phyloP scores from a whole-genome alignment of 148 eudicot species.

The Nepenthes gracilis region DNA sequence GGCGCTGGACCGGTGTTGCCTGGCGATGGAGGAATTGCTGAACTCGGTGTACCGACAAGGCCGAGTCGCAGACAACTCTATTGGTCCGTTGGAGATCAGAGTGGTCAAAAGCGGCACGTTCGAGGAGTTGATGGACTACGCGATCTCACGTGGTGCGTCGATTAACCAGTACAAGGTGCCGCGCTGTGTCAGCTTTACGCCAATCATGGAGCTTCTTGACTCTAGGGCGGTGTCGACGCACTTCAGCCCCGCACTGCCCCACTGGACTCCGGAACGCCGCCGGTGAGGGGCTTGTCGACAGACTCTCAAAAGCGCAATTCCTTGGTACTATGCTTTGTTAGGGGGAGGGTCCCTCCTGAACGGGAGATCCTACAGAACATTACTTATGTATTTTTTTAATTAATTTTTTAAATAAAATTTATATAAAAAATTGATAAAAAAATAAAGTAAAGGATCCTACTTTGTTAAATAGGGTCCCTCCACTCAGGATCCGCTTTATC shows the following conservation, averaged over 20 bases:
- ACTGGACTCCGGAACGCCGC: slow-evolving; percentile 64
- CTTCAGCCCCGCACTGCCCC: slow-evolving; percentile 55
- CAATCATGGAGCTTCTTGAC: slow-evolving; percentile 70
- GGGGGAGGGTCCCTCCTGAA: no score
- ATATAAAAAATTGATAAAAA: no score
- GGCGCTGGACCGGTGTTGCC: slow-evolving; percentile 46
- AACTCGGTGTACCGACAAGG: slow-evolving; percentile 85
- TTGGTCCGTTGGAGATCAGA: slow-evolving; percentile 73
- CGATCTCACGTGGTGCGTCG: slow-evolving; percentile 84
- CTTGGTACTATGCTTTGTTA: no score
- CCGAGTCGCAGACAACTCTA: slow-evolving; percentile 62
- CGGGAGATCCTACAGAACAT: no score
- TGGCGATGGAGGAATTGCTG: slow-evolving; percentile 65
- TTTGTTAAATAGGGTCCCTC: no score
- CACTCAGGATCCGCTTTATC: no score
- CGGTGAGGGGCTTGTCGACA: slow-evolving; percentile 15
- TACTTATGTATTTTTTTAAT: no score
- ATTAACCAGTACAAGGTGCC: slow-evolving; percentile 81
- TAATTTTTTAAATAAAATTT: no score
- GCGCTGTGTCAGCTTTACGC: slow-evolving; percentile 76
- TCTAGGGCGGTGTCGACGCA: slow-evolving; percentile 65
- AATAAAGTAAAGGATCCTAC: no score
- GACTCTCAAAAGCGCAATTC: background rate
- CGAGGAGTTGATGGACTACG: slow-evolving; percentile 86
- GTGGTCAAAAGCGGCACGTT: slow-evolving; percentile 69